Conservation (phyloP, 148 eudicot species). For the Vaccinium vitisidaea region DNA sequence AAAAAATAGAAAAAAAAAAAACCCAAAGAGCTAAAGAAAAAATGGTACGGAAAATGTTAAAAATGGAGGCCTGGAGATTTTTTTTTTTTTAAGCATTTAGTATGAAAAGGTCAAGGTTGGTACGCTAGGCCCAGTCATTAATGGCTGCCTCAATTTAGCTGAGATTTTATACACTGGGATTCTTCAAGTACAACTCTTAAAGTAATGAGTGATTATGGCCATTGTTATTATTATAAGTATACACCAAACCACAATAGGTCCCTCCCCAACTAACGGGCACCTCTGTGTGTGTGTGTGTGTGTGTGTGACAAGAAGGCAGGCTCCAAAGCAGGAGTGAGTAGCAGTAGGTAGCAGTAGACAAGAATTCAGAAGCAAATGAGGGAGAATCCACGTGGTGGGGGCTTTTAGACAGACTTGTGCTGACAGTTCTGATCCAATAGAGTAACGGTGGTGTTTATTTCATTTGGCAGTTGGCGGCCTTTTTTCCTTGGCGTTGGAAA, state of each 20-base stretch:
- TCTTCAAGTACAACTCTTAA: background rate
- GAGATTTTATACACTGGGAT: background rate
- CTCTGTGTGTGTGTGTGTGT: too few species aligned
- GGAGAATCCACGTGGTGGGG: background rate
- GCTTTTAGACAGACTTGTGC: background rate
- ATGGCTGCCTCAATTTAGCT: background rate
- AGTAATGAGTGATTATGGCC: background rate
- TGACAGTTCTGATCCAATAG: background rate
- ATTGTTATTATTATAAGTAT: background rate
- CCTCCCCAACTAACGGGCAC: conserved; percentile 1
- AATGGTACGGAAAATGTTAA: background rate
- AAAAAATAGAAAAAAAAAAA: background rate
- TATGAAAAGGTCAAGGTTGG: conserved; percentile 8
- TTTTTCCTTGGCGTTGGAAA: background rate
- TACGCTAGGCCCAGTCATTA: background rate
- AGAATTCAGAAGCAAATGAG: background rate
- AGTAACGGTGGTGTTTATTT: background rate
- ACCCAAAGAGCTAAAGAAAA: background rate
- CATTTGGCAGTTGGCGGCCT: background rate
- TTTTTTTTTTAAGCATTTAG: background rate
- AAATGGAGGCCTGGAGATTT: too few species aligned
- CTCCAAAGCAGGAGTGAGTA: background rate
- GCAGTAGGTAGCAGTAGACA: background rate
- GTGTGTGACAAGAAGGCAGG: background rate
- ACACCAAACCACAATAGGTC: background rate